Evolutionary conservation across 805 yeast species (phyloP), one percentile per base, ranked within the genome.

Genomic region (Clavispora carvajalis): DNA sequence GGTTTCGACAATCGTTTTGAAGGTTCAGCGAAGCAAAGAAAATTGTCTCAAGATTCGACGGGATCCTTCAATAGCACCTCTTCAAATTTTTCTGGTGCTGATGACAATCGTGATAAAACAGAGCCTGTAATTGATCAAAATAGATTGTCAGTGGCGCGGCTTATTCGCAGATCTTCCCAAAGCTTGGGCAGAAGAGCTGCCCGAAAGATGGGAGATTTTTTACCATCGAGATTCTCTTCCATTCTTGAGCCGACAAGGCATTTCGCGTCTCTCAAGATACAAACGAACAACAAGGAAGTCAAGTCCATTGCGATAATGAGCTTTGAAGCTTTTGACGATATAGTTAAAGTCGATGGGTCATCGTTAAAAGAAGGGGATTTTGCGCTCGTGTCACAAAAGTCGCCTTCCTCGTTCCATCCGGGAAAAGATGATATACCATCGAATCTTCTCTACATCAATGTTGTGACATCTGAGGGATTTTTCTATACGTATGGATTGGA

Each of bases 231-330:
- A 39, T 80, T 90, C 29, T 78, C 87, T 9, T 85, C 95, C 2
- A 81, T 90, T 43, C 66, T 90, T 52, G 96, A 90, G 55, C 95
- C 96, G 11, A 78, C 85, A 17, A 74, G 99, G 47, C 96, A 90
- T 56, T 93, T 87, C 71, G 97, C 98, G 0, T 85, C 80, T 38
- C 71, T 91, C 49, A 89, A 86, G 58, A 73, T 91, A 16, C 64
- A 57, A 34, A 55, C 67, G n/a, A 45, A 55, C 17, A 60, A 63
- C 21, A 65, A 64, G 43, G 73, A 69, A 45, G 65, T 66, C 26
- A 66, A 63, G 44, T 57, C 77, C 44, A 52, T 67, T 43, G 67
- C 74, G 5, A 77, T 78, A 2, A 73, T 81, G 46, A 62, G 53
- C 36, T 61, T 49, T 38, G 65, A 59, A 34, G 21, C 62, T 21